Base-by-base conservation (phyloP, 345 rosid genomes). In the Durio zibethinus region DNA sequence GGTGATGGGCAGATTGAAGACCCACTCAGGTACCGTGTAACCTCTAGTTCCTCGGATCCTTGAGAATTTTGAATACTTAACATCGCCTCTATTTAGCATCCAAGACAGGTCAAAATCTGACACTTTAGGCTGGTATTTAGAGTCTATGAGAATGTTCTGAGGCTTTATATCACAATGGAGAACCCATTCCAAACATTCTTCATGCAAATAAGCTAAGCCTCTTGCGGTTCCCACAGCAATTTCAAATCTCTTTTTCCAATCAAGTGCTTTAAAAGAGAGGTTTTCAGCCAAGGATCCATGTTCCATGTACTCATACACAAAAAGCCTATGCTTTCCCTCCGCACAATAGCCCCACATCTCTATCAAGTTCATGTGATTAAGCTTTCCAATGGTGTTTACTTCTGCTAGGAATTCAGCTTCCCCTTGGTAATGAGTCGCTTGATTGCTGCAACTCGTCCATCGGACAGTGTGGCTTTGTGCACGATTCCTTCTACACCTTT, bases 331-430 rank as follows among this genome's bases (percentile, higher is more conserved):
- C 23, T 78, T 80, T 23, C 73, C 76, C 25, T 85, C 84, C 1
- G 65, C 78, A 33, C 84, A 85, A 23, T 80, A 80, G 3, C 87
- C 87, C 82, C 80, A 80, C 79, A 80, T 76, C 14, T 82, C 80
- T 27, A 85, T 80, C 31, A 85, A 12, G 62, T 85, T 66, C 84
- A 82, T 82, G 80, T 82, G 87, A 21, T 85, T 85, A 33, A 85
- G 82, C 71, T 53, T 82, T 54, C 84, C 87, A 47, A 85, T 82
- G 4, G 83, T 82, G 85, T 80, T 73, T 16, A 85, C 76, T 79
- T 85, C 87, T 71, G 87, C 84, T 18, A 78, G 69, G 40, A 85
- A 85, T 42, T 80, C 87, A 20, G 75, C 87, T 56, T 82, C 87
- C 25, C 80, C 85, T 53, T 76, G 65, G 23, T 78, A 0, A 52